Evolutionary conservation across 2,329 filamentous ascomycete genomes (phyloP), one percentile per base, ranked within the genome.

Genomic region (Lasiodiplodia sp.): DNA sequence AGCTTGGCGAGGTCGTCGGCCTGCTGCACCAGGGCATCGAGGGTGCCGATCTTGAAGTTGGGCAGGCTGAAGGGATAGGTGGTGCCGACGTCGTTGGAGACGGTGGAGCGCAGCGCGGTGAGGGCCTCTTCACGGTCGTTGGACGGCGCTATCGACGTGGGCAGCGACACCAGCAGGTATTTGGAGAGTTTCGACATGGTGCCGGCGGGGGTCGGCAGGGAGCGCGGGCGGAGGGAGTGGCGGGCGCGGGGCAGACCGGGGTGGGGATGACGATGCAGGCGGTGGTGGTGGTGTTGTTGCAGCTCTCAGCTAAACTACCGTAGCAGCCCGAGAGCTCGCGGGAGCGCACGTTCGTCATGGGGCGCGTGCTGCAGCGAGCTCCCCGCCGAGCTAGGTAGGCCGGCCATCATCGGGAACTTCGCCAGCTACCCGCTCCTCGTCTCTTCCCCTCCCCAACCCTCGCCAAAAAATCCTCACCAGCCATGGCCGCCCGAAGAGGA

Each of bases 21-120:
- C 81, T 99, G 95, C 82, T 97, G 93, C 55, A 99, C 94, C 69
- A 99, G 86, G 49, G 92, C 93, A 82, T 99, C 96, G 47, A 99
- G 87, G 0, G 96, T 97, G 69, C 96, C 96, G 79, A 99, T 97
- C 85, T 98, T 99, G 87, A 99, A 97, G 72, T 94, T 91, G 23
- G 96, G 96, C 71, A 98, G 91, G 68, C 88, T 84, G 78, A 98
- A 97, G 2, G 90, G 89, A 64, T 89, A 84, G 56, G 93, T 91
- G 65, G 87, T 88, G 78, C 92, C 93, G 79, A 92, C 90, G 75
- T 97, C 92, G 68, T 88, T 83, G 62, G 88, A 85, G 67, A 97
- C 86, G 52, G 90, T 93, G 68, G 89, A 83, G 73, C 89, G 88
- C 71, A 99, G 82, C 56, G 93, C 88, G 58, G 89, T 87, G 73